Base-by-base conservation (phyloP, 768 basidiomycete species). In the Phallus indusiatus region DNA sequence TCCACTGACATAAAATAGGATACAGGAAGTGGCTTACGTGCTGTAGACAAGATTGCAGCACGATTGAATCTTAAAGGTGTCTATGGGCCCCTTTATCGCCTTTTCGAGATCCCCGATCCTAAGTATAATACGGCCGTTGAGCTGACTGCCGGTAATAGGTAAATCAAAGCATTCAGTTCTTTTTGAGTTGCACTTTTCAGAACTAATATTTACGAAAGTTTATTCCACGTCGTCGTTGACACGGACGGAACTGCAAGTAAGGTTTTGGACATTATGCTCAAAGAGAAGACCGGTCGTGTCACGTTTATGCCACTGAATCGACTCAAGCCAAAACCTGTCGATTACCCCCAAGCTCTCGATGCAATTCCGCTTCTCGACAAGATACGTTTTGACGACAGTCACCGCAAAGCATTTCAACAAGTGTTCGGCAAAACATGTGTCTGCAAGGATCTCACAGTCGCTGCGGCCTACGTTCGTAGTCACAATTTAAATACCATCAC, bases 291-390 rank as follows among this genome's bases (percentile, higher is more conserved):
- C 11, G 96, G 95, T 1, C 85, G 96, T 54, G 90, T 99, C 8
- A 99, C 96, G 0, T 97, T 98, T 74, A 94, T 99, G 87, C 96
- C 96, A 18, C 81, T 99, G 46, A 98, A 98, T 71, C 87, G 96
- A 14, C 83, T 99, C 60, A 86, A 87, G 65, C 87, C 88, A 55
- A 90, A 88, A 63, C 76, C 80, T 0, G 74, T 82, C 18, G 86
- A 86, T 9, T 81, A 79, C 50, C 46, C 76, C 68, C 77, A 87
- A 73, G 86, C 84, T 0, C 80, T 84, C 60, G 87, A 90, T 61
- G 85, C 86, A 0, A 84, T 89, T 56, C 89, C 90, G 0, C 81
- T 93, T 51, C 78, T 99, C 33, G 79, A 83, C 62, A 94, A 93
- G 69, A 80, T 99, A 57, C 77, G 78, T 1, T 98, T 83, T 67